Evolutionary conservation across 2,329 filamentous ascomycete genomes (phyloP).

Genomic region (Lasiodiplodia gonubiensis): DNA sequence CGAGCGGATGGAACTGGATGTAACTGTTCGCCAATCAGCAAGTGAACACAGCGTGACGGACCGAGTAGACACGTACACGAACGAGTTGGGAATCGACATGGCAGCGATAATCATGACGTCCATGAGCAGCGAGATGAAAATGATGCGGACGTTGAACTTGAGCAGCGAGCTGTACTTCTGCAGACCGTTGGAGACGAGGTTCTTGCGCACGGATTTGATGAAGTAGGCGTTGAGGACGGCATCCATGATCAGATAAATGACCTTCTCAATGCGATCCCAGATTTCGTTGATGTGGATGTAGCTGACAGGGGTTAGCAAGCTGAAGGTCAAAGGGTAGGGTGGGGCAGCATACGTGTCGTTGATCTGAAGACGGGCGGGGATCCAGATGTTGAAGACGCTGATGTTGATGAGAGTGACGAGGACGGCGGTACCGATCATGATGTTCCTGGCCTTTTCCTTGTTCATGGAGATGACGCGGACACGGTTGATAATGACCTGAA

Average conservation of each 20-base stretch:
- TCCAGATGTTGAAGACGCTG: slow-evolving; percentile 48
- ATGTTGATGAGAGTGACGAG: slow-evolving; percentile 48
- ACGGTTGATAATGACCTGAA: slow-evolving; percentile 51
- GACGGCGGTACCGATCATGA: slow-evolving; percentile 46
- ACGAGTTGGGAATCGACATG: slow-evolving; percentile 55
- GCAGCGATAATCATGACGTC: slow-evolving; percentile 56
- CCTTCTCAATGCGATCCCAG: slow-evolving; percentile 48
- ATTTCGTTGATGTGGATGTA: slow-evolving; percentile 45
- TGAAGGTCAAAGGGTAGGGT: neutral
- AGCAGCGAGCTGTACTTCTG: slow-evolving; percentile 59
- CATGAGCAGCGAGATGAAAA: slow-evolving; percentile 57
- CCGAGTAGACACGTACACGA: slow-evolving; percentile 45
- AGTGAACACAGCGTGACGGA: neutral
- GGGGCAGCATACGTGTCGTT: slow-evolving; percentile 33
- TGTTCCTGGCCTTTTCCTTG: slow-evolving; percentile 38
- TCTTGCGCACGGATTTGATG: slow-evolving; percentile 51
- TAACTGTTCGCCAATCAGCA: slow-evolving; percentile 41
- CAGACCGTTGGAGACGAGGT: slow-evolving; percentile 56
- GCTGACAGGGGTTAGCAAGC: slow-evolving; percentile 19
- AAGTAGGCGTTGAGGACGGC: slow-evolving; percentile 48
- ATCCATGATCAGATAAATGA: slow-evolving; percentile 46
- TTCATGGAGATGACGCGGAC: slow-evolving; percentile 45
- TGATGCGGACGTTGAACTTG: slow-evolving; percentile 57
- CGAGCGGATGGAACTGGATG: slow-evolving; percentile 58
- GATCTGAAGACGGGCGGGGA: slow-evolving; percentile 46